Conservation (phyloP, 2,329 filamentous ascomycete species). For the Colletotrichum trifolii region DNA sequence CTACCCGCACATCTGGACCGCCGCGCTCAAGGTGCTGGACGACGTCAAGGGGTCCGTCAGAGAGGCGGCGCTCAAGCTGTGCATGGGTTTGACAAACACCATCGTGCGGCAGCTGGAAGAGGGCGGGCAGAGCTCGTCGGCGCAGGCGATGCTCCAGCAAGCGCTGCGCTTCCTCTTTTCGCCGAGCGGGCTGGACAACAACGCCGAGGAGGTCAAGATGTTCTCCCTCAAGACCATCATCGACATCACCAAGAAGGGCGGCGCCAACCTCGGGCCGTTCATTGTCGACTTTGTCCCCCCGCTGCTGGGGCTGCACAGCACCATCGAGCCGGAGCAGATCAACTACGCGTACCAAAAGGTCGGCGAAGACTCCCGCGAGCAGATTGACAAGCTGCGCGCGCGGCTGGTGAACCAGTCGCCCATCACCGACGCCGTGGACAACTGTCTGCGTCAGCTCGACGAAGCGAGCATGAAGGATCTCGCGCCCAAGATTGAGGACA, state of each 20-base stretch:
- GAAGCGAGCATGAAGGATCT: constrained; percentile 80
- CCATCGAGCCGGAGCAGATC: constrained; percentile 87
- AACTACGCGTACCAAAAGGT: constrained; percentile 95
- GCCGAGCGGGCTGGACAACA: constrained; percentile 87
- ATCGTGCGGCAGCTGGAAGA: constrained; percentile 88
- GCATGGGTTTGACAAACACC: constrained; percentile 84
- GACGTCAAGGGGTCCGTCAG: constrained; percentile 95
- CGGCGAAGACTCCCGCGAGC: constrained; percentile 85
- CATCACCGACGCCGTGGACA: constrained; percentile 91
- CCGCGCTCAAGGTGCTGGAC: constrained; percentile 90
- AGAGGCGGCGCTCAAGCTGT: constrained; percentile 81
- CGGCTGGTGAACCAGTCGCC: constrained; percentile 86
- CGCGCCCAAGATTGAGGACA: constrained; percentile 76
- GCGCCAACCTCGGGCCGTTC: constrained; percentile 81
- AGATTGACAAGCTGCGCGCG: constrained; percentile 89
- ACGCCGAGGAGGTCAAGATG: constrained; percentile 85
- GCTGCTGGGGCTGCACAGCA: constrained; percentile 84
- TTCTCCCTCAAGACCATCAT: constrained; percentile 88
- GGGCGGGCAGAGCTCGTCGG: constrained; percentile 75
- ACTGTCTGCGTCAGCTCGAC: constrained; percentile 87
- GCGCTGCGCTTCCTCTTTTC: constrained; percentile 92
- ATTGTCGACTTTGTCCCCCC: constrained; percentile 84
- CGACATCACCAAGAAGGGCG: constrained; percentile 89
- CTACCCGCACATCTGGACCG: constrained; percentile 85
- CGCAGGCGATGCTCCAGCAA: constrained; percentile 83